These are phyloP conservation scores for Wickerhamia fluorescens DNA, from an alignment of 805 yeast genomes.

Conservation along the genomic window DNA sequence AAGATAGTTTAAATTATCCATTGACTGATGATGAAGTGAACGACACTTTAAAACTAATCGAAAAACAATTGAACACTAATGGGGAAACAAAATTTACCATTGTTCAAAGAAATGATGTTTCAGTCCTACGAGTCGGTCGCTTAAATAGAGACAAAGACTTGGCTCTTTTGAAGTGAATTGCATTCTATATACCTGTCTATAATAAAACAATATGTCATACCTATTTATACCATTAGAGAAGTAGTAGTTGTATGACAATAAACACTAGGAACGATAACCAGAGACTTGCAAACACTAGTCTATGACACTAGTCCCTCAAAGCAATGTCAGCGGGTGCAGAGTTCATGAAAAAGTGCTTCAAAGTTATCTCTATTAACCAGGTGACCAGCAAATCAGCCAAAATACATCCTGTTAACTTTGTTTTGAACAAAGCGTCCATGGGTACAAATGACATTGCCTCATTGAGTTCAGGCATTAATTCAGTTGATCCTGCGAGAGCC, in stretches of 20 bases:
- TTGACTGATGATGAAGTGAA: conserved; percentile 21
- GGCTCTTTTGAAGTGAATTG: conserved; percentile 9
- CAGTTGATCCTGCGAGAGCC: conserved; percentile 89
- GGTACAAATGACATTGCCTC: conserved; percentile 89
- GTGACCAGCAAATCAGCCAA: conserved; percentile 69
- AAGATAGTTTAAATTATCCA: conserved; percentile 28
- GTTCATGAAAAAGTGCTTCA: conserved; percentile 84
- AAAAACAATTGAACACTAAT: conserved; percentile 8
- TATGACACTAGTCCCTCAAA: conserved; percentile 19
- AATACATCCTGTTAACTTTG: conserved; percentile 67
- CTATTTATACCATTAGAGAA: no score
- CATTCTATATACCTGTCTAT: no score
- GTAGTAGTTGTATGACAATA: no score
- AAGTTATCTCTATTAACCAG: conserved; percentile 69
- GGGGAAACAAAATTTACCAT: conserved; percentile 18
- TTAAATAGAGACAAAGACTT: conserved; percentile 25
- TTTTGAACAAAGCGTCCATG: conserved; percentile 68
- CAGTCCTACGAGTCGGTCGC: conserved; percentile 19
- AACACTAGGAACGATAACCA: no score
- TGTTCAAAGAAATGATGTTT: conserved; percentile 14
- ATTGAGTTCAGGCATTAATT: conserved; percentile 88
- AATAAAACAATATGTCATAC: no score
- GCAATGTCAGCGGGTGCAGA: conserved; percentile 92
- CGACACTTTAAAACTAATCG: conserved; percentile 20
- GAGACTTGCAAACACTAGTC: no score